These are phyloP conservation scores for Penicillium digitatum DNA, from an alignment of 2,329 filamentous ascomycete species.

Conservation along the genomic window DNA sequence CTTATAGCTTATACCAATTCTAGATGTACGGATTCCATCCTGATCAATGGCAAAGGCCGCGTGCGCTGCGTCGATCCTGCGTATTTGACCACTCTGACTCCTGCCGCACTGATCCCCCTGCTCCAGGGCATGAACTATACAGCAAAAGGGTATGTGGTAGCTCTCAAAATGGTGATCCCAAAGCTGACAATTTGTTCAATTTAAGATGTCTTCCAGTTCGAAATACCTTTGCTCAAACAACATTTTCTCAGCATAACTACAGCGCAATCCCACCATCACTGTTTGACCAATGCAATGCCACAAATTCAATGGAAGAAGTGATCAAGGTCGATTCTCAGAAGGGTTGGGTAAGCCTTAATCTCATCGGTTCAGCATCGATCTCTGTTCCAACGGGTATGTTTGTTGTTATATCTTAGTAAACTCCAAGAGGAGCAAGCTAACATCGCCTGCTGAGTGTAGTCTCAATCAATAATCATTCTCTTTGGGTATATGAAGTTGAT, in stretches of 20 bases:
- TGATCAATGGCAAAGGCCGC: conserved; percentile 54
- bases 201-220: neutral
- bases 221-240: conserved; percentile 2
- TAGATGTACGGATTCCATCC: conserved; percentile 56
- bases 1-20: conserved; percentile 33
- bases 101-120: neutral
- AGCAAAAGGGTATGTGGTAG: conserved; percentile 4
- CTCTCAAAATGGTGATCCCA: neutral
- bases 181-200: neutral
- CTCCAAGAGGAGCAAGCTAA: neutral
- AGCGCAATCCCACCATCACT: neutral
- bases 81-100: neutral
- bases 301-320: neutral
- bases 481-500: conserved; percentile 9
- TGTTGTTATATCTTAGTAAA: neutral
- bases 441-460: neutral
- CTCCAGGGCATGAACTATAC: conserved; percentile 1
- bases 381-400: neutral
- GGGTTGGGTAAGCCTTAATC: conserved; percentile 4
- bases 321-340: neutral
- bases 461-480: conserved; percentile 6
- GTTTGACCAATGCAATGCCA: conserved; percentile 3
- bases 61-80: neutral
- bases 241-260: neutral
- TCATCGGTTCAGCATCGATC: neutral